Evolutionary conservation across 768 basidiomycete species (phyloP), one percentile per base, ranked within the genome.

Genomic region (Candolleomyces efflorescens): DNA sequence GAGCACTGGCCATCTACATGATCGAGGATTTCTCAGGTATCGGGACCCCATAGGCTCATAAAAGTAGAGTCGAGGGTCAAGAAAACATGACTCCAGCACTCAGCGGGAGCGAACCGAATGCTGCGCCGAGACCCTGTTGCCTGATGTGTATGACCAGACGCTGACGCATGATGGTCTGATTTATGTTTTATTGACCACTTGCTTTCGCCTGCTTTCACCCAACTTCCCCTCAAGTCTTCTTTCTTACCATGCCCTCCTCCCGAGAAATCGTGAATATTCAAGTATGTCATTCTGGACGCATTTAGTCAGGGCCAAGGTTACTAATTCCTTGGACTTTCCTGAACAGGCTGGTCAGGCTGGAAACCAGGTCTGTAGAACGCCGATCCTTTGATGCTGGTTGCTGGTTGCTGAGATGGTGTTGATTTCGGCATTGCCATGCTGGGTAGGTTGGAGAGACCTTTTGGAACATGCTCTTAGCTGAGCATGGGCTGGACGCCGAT

Each of bases 181-280:
- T 51, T 27, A 26, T 51, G 15, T n/a, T 51, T 51, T 36, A 24
- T 13, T 36, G 26, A 51, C 49, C 49, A 36, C 49, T 11, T 32
- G 32, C 32, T 11, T 32, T 11, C 7, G 12, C 4, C 46, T 9
- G 20, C 5, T 38, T 37, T 39, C 24, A 12, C n/a, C 52, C 37
- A 17, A 3, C 52, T 18, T 39, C 23, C 52, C 4, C 15, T 15
- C 1, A 3, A 49, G 3, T 23, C 20, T 15, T 4, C 47, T 27
- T 23, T 17, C 5, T 27, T 15, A 73, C 54, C 65, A 88, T 89
- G 87, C 75, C 81, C 60, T 50, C 61, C 22, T 74, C 78, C 26
- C 84, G 90, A 59, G 91, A 92, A 76, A 92, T 93, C 56, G 78
- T 93, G 69, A 93, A 90, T 71, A 71, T 92, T 27, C 91, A 92